A percentile compares a stretch with the other conserved stretches of the same genome.
These are phyloP conservation scores for Cyclocybe cylindracea DNA, from an alignment of 768 basidiomycete genomes.

Conservation along the genomic window DNA sequence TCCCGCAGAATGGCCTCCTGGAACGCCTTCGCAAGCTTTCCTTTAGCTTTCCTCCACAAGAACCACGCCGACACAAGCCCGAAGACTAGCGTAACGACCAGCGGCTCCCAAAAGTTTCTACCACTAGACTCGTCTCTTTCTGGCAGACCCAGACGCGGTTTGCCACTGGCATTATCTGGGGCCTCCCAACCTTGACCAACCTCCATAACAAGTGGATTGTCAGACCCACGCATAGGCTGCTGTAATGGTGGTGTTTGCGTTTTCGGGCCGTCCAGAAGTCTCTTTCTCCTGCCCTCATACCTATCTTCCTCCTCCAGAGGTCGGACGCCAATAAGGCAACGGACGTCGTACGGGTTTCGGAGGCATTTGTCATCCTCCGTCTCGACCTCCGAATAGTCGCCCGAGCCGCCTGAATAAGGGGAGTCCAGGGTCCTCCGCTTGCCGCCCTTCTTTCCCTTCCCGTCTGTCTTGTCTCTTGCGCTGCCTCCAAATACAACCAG, in stretches of 20 bases:
- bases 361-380: slow-evolving; percentile 13
- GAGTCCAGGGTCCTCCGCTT: slow-evolving; percentile 22
- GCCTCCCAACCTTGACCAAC: not conserved
- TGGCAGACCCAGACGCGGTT: no score
- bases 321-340: slow-evolving; percentile 66
- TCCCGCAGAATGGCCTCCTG: not conserved
- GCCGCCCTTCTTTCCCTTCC: slow-evolving; percentile 1
- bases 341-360: slow-evolving; percentile 21
- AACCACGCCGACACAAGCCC: slow-evolving; percentile 21
- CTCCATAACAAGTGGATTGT: not conserved
- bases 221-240: slow-evolving; percentile 13
- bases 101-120: slow-evolving; percentile 13
- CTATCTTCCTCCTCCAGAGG: slow-evolving; percentile 54
- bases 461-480: slow-evolving; percentile 4
- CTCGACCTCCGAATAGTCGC: slow-evolving; percentile 16
- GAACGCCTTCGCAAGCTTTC: slow-evolving; percentile 1
- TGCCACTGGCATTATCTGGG: no score
- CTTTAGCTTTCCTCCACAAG: slow-evolving; percentile 5
- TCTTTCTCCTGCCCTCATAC: slow-evolving; percentile 39
- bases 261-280: slow-evolving; percentile 60
- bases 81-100: no score
- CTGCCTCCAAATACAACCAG: slow-evolving; percentile 68
- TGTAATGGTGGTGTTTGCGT: slow-evolving; percentile 8
- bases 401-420: slow-evolving; percentile 3
- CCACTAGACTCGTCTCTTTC: slow-evolving; percentile 16